Evolutionary conservation across 1,284 basidiomycete genomes (phyloP), one percentile per base, ranked within the genome.

Genomic region (Wolfiporia cocos): DNA sequence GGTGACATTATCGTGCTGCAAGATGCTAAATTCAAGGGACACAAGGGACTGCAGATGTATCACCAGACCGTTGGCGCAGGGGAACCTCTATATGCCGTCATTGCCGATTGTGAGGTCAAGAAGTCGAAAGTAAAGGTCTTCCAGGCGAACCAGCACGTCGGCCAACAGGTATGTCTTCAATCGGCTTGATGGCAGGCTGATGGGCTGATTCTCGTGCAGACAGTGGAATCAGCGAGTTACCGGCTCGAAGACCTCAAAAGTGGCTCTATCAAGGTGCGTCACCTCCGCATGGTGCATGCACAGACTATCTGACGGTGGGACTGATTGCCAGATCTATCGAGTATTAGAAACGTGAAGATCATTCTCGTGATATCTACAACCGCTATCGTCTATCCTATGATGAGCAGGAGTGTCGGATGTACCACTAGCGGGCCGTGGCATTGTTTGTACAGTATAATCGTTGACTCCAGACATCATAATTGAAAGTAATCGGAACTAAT

Each of bases 211-310:
- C 26, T 9, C 26, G 37, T 38, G 9, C 59, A 83, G 76, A 81
- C 76, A 43, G 81, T 91, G 21, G 92, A 93, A 56, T 76, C 75
- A 40, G 82, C 78, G 20, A 92, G 85, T 51, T 92, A 94, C 65
- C 74, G 87, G 40, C 64, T 93, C 55, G 92, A 95, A 39, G 92
- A 95, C 68, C 61, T 95, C 52, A 94, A 92, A 70, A 84, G 77
- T 52, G 92, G 92, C 10, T 67, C 70, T 34, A 74, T 92, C 32
- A 83, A 86, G 75, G 86, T 89, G 9, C 12, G 52, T 48, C 11
- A 6, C n/a, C 22, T 5, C 18, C 4, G 19, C 12, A 14, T 20
- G 9, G 6, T 9, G 6, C n/a, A 20, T 21, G 24, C 35, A 9
- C 24, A 21, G 19, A n/a, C 9, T 24, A 7, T 21, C 18, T 4